Base-by-base conservation (phyloP, 306 rosid genomes). In the Canavalia ensiformis region DNA sequence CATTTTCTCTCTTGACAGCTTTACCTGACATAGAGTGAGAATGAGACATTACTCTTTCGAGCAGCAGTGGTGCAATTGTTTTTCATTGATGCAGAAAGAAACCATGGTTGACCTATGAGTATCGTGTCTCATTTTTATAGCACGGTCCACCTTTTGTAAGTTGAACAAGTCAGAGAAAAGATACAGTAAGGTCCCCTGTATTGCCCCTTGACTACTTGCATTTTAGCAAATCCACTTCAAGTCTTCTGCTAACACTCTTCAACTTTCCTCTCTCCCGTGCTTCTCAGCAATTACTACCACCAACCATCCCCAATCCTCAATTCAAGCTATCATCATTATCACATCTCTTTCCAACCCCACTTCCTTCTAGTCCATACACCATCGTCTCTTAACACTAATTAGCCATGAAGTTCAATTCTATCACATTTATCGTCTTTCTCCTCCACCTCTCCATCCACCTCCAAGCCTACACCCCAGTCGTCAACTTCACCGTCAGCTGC, bases 401-500 rank as follows among this genome's bases (percentile, higher is more conserved):
- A 39, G 60, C 13, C 52, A 83, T 83, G 89, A 75, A 10, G 28
- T 4, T 77, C 60, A 18, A 18, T 18, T 18, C 25, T 18, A 18
- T 18, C 25, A 18, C 25, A 18, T 18, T 0, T 0, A 0, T 37
- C 7, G 2, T 76, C 8, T 34, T 33, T 13, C 49, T 87, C 4
- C 4, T 77, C 4, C 44, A 3, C 42, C 41, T 72, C 4, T 29
- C 50, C 68, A 12, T 8, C 31, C 12, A 4, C 55, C 59, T 80
- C 41, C 39, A 80, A 51, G 83, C 89, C 3, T 87, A 84, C 37
- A 46, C 7, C 33, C 86, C 90, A 7, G 29, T 5, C 6, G 88
- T 68, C 7, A 30, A 1, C 0, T 77, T 84, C 44, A 84, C 75
- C 77, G 33, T 84, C 86, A 82, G 6, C 1, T 87, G 88, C 65